A percentile compares a stretch with the other conserved stretches of the same genome.
Conservation (phyloP, 305 asterid species). For the Solanum chacoense region DNA sequence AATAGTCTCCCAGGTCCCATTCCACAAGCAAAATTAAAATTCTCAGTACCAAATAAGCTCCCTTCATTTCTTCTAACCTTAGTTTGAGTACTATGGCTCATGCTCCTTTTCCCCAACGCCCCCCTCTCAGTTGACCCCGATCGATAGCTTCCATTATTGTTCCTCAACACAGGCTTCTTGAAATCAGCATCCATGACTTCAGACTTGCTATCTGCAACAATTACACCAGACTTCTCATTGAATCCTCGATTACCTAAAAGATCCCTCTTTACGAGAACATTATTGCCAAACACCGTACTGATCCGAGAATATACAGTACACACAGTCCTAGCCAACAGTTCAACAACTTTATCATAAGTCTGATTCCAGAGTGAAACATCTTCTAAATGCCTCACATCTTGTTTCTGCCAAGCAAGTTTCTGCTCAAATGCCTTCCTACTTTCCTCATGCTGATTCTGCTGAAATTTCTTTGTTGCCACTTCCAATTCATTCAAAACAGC, state of each 20-base stretch:
- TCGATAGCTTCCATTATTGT: slow-evolving; percentile 16
- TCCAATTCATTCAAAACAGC: slow-evolving; percentile 76
- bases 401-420: slow-evolving; percentile 79
- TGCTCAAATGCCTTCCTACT: slow-evolving; percentile 68
- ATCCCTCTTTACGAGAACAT: slow-evolving; percentile 16
- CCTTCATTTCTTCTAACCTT: slow-evolving; percentile 34
- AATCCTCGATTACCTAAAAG: slow-evolving; percentile 14
- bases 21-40: slow-evolving; percentile 61
- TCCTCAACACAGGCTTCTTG: slow-evolving; percentile 18
- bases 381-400: slow-evolving; percentile 79
- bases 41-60: slow-evolving; percentile 43
- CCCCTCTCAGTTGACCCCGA: slow-evolving; percentile 17
- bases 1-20: slow-evolving; percentile 64
- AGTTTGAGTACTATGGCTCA: slow-evolving; percentile 14
- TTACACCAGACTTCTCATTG: slow-evolving; percentile 17
- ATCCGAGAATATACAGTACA: slow-evolving; percentile 65
- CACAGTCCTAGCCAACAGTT: slow-evolving; percentile 62
- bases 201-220: slow-evolving; percentile 4
- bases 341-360: slow-evolving; percentile 70
- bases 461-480: slow-evolving; percentile 66
- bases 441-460: slow-evolving; percentile 67
- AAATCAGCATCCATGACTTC: neutral
- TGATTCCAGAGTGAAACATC: slow-evolving; percentile 82
- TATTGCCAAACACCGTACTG: slow-evolving; percentile 37
- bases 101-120: slow-evolving; percentile 21